Conservation (phyloP, 352 stramenopile species). For the Phytophthora syringae region DNA sequence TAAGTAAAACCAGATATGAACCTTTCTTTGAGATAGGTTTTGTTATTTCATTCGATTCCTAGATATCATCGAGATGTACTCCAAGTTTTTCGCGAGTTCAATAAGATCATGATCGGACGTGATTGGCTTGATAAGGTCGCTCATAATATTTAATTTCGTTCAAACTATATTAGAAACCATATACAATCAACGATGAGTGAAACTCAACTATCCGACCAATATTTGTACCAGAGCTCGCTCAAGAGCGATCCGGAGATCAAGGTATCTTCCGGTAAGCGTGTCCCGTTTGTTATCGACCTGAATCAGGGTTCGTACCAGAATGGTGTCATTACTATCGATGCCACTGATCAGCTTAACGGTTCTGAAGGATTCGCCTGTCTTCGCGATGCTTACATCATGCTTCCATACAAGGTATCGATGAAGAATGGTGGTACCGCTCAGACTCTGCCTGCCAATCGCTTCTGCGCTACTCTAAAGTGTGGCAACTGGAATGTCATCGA, state of each 20-base stretch:
- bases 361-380: constrained; percentile 5
- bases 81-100: not conserved
- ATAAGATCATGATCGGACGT: constrained; percentile 14
- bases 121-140: constrained; percentile 6
- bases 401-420: constrained; percentile 20
- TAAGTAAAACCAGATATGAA: constrained; percentile 23
- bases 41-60: constrained; percentile 19
- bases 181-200: constrained; percentile 14
- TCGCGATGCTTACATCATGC: constrained; percentile 23
- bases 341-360: constrained; percentile 8
- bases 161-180: constrained; percentile 7
- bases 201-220: constrained; percentile 15
- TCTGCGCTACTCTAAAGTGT: constrained; percentile 1
- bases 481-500: constrained; percentile 2
- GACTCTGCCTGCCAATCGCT: not conserved
- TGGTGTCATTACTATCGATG: constrained; percentile 22
- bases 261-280: constrained; percentile 3
- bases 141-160: constrained; percentile 7
- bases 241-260: constrained; percentile 12
- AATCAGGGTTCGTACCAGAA: constrained; percentile 17
- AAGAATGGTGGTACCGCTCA: constrained; percentile 6
- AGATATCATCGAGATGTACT: constrained; percentile 4
- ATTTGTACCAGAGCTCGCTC: constrained; percentile 11
- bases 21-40: constrained; percentile 8
- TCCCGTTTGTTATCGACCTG: constrained; percentile 12